phyloP scores from a whole-genome alignment of 2,329 filamentous ascomycete species.

The Hypoxylon sp. region DNA sequence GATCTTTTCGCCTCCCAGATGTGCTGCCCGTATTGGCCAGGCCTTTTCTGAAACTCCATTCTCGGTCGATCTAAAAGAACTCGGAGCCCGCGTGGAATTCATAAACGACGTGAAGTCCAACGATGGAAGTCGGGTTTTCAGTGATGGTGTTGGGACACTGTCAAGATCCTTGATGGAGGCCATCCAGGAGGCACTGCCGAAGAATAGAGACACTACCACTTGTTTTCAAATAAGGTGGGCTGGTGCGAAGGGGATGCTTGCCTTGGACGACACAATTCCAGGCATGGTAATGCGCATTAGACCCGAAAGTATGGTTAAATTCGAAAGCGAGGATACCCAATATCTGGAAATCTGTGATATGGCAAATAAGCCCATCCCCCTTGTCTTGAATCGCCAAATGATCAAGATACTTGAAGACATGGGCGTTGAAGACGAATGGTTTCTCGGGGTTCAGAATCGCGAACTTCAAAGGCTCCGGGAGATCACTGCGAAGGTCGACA shows the following conservation, averaged over 20 bases:
- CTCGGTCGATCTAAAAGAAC: slow-evolving; percentile 60
- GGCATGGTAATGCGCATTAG: slow-evolving; percentile 70
- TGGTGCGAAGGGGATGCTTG: slow-evolving; percentile 81
- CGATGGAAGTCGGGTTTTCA: slow-evolving; percentile 68
- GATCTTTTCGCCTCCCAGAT: slow-evolving; percentile 63
- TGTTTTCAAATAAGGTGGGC: slow-evolving; percentile 78
- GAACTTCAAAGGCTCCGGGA: slow-evolving; percentile 67
- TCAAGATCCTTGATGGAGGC: slow-evolving; percentile 65
- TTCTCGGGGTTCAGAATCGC: slow-evolving; percentile 69
- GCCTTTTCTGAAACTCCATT: slow-evolving; percentile 79
- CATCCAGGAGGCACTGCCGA: slow-evolving; percentile 66
- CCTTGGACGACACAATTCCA: slow-evolving; percentile 68
- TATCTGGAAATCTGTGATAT: slow-evolving; percentile 78
- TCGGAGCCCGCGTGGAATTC: slow-evolving; percentile 44
- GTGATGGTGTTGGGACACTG: slow-evolving; percentile 81
- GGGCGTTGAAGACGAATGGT: slow-evolving; percentile 64
- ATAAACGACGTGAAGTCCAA: slow-evolving; percentile 62
- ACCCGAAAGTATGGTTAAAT: slow-evolving; percentile 80
- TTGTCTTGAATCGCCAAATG: slow-evolving; percentile 79
- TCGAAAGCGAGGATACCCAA: slow-evolving; percentile 61
- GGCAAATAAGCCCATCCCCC: slow-evolving; percentile 70
- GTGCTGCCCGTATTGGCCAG: slow-evolving; percentile 68
- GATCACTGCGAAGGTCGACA: slow-evolving; percentile 65
- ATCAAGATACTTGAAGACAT: slow-evolving; percentile 90
- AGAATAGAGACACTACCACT: slow-evolving; percentile 61